Percentiles rank a stretch among this genome's conserved stretches.
Conservation (phyloP, 768 basidiomycete genomes). For the Sporobolomyces pararoseus region DNA sequence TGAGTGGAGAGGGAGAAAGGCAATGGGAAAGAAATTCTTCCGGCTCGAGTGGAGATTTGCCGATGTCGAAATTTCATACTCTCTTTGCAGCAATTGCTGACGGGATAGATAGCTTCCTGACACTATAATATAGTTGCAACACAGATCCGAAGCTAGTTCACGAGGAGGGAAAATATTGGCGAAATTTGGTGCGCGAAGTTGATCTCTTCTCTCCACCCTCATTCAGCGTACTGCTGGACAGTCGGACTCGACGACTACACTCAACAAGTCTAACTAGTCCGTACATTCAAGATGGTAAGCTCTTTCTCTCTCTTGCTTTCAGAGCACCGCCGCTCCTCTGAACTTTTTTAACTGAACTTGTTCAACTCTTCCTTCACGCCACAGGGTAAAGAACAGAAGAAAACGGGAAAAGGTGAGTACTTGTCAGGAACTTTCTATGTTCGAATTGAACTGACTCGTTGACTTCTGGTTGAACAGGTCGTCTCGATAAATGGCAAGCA, state of each 20-base stretch:
- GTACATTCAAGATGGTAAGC: constrained; percentile 14
- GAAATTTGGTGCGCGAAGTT: background rate
- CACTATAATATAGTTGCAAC: too few species aligned
- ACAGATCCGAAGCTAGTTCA: too few species aligned
- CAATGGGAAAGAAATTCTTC: too few species aligned
- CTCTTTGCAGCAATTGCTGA: too few species aligned
- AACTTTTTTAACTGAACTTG: constrained; percentile 13
- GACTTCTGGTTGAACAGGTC: background rate
- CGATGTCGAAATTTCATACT: too few species aligned
- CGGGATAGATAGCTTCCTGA: too few species aligned
- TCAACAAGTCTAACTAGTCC: background rate
- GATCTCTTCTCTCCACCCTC: background rate
- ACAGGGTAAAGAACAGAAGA: constrained; percentile 61
- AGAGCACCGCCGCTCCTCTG: constrained; percentile 22
- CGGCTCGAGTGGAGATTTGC: too few species aligned
- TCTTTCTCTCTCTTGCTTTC: background rate
- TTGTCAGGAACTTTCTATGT: too few species aligned
- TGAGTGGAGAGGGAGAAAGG: background rate
- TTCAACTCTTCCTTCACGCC: background rate
- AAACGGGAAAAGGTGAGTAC: constrained; percentile 57
- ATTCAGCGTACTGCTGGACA: background rate
- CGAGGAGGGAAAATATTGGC: too few species aligned
- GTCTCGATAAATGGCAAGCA: constrained; percentile 40
- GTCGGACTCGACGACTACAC: constrained; percentile 1
- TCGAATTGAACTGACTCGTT: background rate